A percentile compares a stretch with the other conserved stretches of the same genome.
Evolutionary conservation across 768 basidiomycete species (phyloP).

Genomic region (Pleurotus djamor): DNA sequence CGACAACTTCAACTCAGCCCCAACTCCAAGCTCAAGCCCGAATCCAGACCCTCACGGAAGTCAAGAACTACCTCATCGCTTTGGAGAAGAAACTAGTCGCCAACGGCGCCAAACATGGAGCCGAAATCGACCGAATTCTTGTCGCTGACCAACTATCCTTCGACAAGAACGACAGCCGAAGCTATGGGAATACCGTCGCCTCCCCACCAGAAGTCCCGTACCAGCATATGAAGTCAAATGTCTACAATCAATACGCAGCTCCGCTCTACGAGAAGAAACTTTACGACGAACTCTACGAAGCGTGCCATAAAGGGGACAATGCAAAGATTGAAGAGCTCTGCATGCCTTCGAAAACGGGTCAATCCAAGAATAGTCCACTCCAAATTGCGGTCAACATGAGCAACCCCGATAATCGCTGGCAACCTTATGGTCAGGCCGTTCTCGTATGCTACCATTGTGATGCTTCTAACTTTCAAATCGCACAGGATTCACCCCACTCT

Average conservation of each 20-base stretch:
- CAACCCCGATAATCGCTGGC: conserved; percentile 10
- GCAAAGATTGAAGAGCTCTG: conserved; percentile 50
- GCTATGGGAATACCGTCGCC: not conserved
- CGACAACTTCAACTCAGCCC: not conserved
- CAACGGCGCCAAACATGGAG: conserved; percentile 40
- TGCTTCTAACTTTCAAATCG: not conserved
- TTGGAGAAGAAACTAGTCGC: conserved; percentile 27
- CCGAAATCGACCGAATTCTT: conserved; percentile 29
- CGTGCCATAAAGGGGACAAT: conserved; percentile 51
- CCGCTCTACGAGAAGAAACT: conserved; percentile 26
- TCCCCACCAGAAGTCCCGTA: not conserved
- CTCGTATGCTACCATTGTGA: not conserved
- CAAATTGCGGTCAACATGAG: conserved; percentile 39
- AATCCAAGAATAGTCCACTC: conserved; percentile 26
- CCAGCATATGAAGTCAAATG: not conserved
- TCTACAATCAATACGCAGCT: conserved; percentile 16
- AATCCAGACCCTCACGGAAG: conserved; percentile 15
- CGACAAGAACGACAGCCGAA: not conserved
- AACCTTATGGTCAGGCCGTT: not conserved
- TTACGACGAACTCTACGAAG: conserved; percentile 59
- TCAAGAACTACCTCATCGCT: conserved; percentile 29
- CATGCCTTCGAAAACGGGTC: conserved; percentile 34
- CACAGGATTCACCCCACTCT: conserved; percentile 46
- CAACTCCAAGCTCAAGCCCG: not conserved
- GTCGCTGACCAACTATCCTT: not conserved